Evolutionary conservation across 2,329 filamentous ascomycete genomes (phyloP).

Genomic region (Septoria linicola): DNA sequence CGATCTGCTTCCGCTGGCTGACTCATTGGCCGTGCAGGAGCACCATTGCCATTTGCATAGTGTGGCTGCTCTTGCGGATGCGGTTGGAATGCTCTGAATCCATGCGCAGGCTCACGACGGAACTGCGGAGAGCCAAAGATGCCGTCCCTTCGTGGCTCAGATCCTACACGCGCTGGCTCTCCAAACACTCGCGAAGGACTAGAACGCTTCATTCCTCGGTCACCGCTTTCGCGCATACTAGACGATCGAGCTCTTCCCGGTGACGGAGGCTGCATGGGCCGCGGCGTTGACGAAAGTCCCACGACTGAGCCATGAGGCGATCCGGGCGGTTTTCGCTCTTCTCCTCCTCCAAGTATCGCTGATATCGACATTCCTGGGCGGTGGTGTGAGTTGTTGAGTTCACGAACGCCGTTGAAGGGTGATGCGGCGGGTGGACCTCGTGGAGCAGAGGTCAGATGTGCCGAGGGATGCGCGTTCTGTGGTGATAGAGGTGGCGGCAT

Average conservation of each 20-base stretch:
- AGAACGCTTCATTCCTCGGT: conserved; percentile 27
- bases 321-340: conserved; percentile 31
- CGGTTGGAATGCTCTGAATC: conserved; percentile 34
- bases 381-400: conserved; percentile 55
- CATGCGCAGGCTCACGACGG: conserved; percentile 33
- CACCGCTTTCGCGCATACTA: conserved; percentile 38
- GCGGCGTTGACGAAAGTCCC: conserved; percentile 36
- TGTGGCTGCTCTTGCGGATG: conserved; percentile 27
- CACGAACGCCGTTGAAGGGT: conserved; percentile 53
- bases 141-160: conserved; percentile 33
- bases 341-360: conserved; percentile 60
- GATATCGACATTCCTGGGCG: conserved; percentile 71
- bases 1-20: conserved; percentile 34
- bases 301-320: conserved; percentile 37
- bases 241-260: conserved; percentile 41
- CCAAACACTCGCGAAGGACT: conserved; percentile 32
- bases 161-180: conserved; percentile 29
- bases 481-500: conserved; percentile 54
- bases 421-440: conserved; percentile 48
- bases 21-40: conserved; percentile 36
- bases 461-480: conserved; percentile 43
- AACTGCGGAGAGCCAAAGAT: conserved; percentile 37
- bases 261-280: conserved; percentile 51
- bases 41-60: conserved; percentile 26
- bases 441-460: conserved; percentile 38